Evolutionary conservation across 306 rosid genomes (phyloP).

Genomic region (Pueraria montana): DNA sequence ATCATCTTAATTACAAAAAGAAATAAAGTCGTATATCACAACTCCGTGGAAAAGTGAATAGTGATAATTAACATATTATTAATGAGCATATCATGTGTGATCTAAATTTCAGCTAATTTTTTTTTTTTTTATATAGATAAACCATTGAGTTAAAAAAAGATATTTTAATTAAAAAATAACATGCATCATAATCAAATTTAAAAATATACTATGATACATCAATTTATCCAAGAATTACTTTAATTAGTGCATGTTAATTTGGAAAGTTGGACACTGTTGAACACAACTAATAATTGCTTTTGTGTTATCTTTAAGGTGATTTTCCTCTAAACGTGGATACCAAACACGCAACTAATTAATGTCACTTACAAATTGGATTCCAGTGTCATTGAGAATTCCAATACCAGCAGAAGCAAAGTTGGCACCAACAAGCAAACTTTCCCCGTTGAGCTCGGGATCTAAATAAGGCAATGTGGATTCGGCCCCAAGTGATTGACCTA

Average conservation of each 20-base stretch:
- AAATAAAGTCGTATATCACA: not conserved
- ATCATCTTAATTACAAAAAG: not conserved
- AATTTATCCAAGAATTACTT: not conserved
- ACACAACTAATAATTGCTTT: too few species aligned
- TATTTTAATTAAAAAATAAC: not conserved
- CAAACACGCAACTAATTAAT: not conserved
- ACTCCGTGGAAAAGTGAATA: not conserved
- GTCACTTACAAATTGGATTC: slow-evolving; percentile 74
- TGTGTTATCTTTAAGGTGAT: too few species aligned
- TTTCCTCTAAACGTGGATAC: too few species aligned
- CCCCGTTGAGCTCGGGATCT: slow-evolving; percentile 68
- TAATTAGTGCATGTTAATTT: too few species aligned
- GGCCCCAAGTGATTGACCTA: slow-evolving; percentile 74
- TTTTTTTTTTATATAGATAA: not conserved
- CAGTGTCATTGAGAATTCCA: slow-evolving; percentile 92
- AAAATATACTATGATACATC: not conserved
- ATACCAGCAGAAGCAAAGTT: slow-evolving; percentile 96
- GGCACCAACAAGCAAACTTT: slow-evolving; percentile 78
- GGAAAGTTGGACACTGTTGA: too few species aligned
- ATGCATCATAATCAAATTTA: not conserved
- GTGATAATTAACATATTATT: not conserved
- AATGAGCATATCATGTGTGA: not conserved
- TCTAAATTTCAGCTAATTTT: not conserved
- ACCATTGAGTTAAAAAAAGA: not conserved
- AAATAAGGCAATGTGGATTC: slow-evolving; percentile 77